A percentile compares a stretch with the other conserved stretches of the same genome.
phyloP scores from a whole-genome alignment of 305 asterid genomes.

The Fraxinus baroniana region DNA sequence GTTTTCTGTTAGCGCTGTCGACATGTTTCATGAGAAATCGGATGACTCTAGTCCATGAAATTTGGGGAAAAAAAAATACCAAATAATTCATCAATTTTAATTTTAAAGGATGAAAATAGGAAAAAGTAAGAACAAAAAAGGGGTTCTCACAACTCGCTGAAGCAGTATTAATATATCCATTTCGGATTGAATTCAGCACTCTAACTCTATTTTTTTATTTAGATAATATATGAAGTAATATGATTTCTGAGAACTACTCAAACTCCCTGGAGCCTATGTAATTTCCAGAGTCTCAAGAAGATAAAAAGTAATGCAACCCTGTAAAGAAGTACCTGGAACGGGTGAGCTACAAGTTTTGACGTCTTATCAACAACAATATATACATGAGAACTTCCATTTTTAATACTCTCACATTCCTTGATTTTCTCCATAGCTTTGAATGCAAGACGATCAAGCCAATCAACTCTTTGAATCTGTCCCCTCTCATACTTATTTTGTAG shows the following conservation, averaged over 20 bases:
- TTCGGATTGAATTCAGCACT: not conserved
- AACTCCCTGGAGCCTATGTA: not conserved
- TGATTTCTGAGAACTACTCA: not conserved
- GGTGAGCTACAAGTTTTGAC: too few species aligned
- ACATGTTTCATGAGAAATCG: not conserved
- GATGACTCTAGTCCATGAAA: not conserved
- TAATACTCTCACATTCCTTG: constrained; percentile 72
- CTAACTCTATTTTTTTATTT: not conserved
- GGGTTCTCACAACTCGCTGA: not conserved
- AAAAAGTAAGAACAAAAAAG: not conserved
- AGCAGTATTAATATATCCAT: not conserved
- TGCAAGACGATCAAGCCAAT: constrained; percentile 96
- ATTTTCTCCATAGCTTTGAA: constrained; percentile 93
- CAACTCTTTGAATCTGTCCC: constrained; percentile 96
- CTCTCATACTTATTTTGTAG: constrained; percentile 92
- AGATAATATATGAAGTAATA: not conserved
- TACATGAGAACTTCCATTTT: constrained; percentile 86
- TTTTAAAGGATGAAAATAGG: not conserved
- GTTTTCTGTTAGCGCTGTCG: not conserved
- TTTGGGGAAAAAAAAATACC: not conserved
- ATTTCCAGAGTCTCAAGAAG: not conserved
- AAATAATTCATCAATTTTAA: not conserved
- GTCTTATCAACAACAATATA: constrained; percentile 62
- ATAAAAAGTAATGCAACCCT: constrained; percentile 5
- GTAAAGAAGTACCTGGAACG: constrained; percentile 67